phyloP scores from a whole-genome alignment of 176 grass and related monocot species.

The Avena sativa region DNA sequence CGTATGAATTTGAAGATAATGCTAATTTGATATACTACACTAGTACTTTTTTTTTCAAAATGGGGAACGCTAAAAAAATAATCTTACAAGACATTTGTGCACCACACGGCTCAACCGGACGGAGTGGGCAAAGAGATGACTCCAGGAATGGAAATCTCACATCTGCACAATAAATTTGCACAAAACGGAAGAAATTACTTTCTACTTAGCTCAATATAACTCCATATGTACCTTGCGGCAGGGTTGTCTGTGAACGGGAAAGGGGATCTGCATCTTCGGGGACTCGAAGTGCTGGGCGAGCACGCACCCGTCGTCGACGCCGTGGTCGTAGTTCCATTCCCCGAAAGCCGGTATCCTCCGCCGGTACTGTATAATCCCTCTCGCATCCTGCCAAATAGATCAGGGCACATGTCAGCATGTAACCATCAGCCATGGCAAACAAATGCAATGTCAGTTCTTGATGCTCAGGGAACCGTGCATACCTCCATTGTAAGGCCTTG shows the following conservation, averaged over 20 bases:
- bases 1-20: no score
- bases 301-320: not conserved
- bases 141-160: no score
- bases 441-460: not conserved
- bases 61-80: no score
- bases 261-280: not conserved
- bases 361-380: no score
- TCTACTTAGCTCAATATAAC: no score
- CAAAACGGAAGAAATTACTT: no score
- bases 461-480: not conserved
- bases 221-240: not conserved
- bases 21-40: no score
- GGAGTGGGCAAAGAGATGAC: no score
- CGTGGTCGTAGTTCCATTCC: slow-evolving; percentile 7
- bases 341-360: slow-evolving; percentile 30
- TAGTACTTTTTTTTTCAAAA: no score
- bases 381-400: not conserved
- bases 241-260: not conserved
- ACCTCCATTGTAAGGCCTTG: not conserved
- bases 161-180: no score
- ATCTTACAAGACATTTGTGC: no score
- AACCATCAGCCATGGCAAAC: not conserved
- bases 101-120: no score
- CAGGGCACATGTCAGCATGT: not conserved
- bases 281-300: not conserved